phyloP scores from a whole-genome alignment of 2,329 filamentous ascomycete species.

The Alternaria rosae region DNA sequence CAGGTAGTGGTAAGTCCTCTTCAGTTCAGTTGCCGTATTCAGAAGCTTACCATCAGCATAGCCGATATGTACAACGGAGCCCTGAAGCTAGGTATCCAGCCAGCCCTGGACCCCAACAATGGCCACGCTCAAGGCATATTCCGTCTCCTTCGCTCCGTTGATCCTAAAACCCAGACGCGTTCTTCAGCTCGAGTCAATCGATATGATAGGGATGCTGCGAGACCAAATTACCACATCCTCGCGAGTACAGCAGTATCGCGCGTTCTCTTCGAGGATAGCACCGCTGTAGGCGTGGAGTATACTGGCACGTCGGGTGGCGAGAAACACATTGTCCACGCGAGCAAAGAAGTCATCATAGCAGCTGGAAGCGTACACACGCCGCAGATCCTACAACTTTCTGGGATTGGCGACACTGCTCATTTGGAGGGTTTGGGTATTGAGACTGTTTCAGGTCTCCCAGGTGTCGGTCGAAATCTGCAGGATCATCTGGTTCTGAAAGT shows the following conservation, averaged over 20 bases:
- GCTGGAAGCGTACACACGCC: constrained; percentile 67
- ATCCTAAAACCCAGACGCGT: constrained; percentile 38
- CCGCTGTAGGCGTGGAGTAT: constrained; percentile 30
- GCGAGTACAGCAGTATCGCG: constrained; percentile 26
- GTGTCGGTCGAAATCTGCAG: constrained; percentile 39
- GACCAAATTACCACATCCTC: constrained; percentile 43
- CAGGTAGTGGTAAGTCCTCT: constrained; percentile 23
- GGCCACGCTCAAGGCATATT: constrained; percentile 44
- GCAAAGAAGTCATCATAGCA: constrained; percentile 63
- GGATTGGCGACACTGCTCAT: constrained; percentile 56
- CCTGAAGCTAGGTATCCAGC: constrained; percentile 19
- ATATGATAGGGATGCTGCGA: constrained; percentile 36
- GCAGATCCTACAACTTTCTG: constrained; percentile 68
- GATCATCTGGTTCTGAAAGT: constrained; percentile 33
- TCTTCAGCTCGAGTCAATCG: constrained; percentile 41
- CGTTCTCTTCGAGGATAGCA: constrained; percentile 22
- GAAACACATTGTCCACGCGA: constrained; percentile 17
- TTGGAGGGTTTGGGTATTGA: constrained; percentile 24
- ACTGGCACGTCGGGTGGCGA: constrained; percentile 7
- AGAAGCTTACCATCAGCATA: not conserved
- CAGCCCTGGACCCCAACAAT: constrained; percentile 21
- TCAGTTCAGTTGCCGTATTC: not conserved
- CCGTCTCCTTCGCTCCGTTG: constrained; percentile 35
- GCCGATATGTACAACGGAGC: constrained; percentile 31
- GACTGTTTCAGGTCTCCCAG: constrained; percentile 28